Evolutionary conservation across 2,329 filamentous ascomycete species (phyloP).

Genomic region (Clonostachys rhizophaga): DNA sequence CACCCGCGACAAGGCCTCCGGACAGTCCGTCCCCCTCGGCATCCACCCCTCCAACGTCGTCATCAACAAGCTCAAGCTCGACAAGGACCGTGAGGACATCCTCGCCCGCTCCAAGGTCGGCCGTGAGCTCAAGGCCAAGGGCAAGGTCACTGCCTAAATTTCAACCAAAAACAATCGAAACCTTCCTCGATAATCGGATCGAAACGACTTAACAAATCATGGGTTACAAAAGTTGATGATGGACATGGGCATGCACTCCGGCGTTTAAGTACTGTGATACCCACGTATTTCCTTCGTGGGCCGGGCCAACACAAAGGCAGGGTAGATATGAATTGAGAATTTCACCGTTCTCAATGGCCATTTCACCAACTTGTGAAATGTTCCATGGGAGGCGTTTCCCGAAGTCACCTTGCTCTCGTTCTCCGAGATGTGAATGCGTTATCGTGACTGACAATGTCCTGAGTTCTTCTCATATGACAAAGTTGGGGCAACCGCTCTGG

Average conservation of each 20-base stretch:
- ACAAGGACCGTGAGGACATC: constrained; percentile 90
- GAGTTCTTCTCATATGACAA: background rate
- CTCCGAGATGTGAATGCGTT: background rate
- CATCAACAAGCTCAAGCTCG: constrained; percentile 98
- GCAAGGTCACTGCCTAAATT: constrained; percentile 56
- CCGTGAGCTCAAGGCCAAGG: constrained; percentile 71
- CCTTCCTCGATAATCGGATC: constrained; percentile 6
- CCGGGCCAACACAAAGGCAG: constrained; percentile 14
- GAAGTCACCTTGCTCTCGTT: constrained; percentile 38
- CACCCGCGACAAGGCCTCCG: constrained; percentile 94
- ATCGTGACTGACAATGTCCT: background rate
- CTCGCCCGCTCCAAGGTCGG: constrained; percentile 80
- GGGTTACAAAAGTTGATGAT: constrained; percentile 1
- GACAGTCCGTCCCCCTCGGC: constrained; percentile 91
- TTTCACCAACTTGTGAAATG: constrained; percentile 67
- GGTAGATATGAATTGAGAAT: constrained; percentile 29
- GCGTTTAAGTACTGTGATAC: background rate
- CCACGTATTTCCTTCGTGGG: background rate
- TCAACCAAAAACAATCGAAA: constrained; percentile 9
- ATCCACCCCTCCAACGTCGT: constrained; percentile 96
- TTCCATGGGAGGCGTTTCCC: constrained; percentile 73
- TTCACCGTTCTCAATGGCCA: constrained; percentile 61
- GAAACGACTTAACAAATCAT: constrained; percentile 2
- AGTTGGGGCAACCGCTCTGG: background rate
- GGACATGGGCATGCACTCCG: background rate